phyloP scores from a whole-genome alignment of 1,139 yeast species.

The Dujonia santamariae region DNA sequence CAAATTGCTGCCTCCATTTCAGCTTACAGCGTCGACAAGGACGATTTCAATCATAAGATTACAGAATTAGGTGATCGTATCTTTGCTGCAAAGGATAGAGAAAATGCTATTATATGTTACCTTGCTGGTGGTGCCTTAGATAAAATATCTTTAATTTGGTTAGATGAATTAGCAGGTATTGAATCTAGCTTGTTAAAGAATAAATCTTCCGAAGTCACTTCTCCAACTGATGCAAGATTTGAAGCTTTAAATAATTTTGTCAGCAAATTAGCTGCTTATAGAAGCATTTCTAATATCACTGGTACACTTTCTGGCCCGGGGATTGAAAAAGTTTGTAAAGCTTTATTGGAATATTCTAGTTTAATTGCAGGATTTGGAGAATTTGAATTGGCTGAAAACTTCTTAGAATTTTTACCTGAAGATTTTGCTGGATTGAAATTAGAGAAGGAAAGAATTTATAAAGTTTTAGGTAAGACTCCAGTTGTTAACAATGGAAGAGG shows the following conservation, averaged over 20 bases:
- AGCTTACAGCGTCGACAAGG: slow-evolving; percentile 48
- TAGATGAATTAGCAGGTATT: slow-evolving; percentile 61
- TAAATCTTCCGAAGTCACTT: slow-evolving; percentile 28
- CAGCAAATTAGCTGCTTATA: slow-evolving; percentile 77
- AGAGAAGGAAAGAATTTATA: slow-evolving; percentile 76
- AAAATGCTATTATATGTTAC: slow-evolving; percentile 74
- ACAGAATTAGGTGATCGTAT: slow-evolving; percentile 70
- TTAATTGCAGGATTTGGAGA: slow-evolving; percentile 81
- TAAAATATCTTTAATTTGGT: slow-evolving; percentile 80
- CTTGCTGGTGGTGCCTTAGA: slow-evolving; percentile 81
- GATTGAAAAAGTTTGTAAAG: slow-evolving; percentile 52
- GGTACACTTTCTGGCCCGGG: slow-evolving; percentile 45
- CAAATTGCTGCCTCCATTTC: slow-evolving; percentile 71
- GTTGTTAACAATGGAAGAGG: too few species aligned
- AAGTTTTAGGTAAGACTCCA: slow-evolving; percentile 41
- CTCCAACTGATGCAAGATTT: slow-evolving; percentile 85
- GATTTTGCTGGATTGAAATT: slow-evolving; percentile 41
- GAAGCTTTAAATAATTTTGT: slow-evolving; percentile 79
- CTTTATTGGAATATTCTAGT: slow-evolving; percentile 74
- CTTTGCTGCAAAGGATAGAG: slow-evolving; percentile 46
- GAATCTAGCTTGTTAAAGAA: slow-evolving; percentile 53
- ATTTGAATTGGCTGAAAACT: slow-evolving; percentile 73
- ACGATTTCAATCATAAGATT: slow-evolving; percentile 52
- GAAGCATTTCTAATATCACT: slow-evolving; percentile 46
- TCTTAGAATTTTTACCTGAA: slow-evolving; percentile 65